Base-by-base conservation (phyloP, 306 rosid species). In the Vigna angularis region DNA sequence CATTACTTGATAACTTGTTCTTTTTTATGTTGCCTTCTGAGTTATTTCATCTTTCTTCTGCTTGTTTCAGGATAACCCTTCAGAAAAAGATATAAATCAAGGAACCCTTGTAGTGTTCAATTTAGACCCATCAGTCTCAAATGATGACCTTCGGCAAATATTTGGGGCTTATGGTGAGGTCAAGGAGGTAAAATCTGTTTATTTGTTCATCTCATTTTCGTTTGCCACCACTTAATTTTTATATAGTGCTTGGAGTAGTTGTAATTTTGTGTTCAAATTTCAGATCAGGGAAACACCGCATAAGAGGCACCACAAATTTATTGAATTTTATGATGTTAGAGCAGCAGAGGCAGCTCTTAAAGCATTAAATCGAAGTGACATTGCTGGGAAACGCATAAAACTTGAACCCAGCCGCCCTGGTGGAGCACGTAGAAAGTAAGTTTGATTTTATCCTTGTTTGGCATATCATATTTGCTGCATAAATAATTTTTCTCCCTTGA, bases 351-450 rank as follows among this genome's bases (percentile, higher is more conserved):
- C 93, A 69, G 98, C 98, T 47, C 90, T 93, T 40, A 87, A 89
- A 81, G 93, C 96, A 79, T 85, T 93, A 83, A 93, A 93, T 84
- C 85, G 97, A 82, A 86, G 98, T 81, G 98, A 93, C 81, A 93
- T 93, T 74, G 98, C 97, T 70, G 98, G 98, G 70, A 93, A 93
- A 71, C 93, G 97, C 73, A 93, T 93, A 81, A 93, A 93, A 76
- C 98, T 93, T 42, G 98, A 93, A 90, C 98, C 97, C 7, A 93
- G 98, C 78, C 98, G 98, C 53, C 98, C 98, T 78, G 98, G 98
- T 59, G 98, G 98, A 81, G 96, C 97, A 30, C 98, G 98, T 66
- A 86, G 98, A 83, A 93, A 84, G 98, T 93, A 86, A 87, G 93
- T 74, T 28, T 53, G 10, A 70, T 72, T 58, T 56, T 73, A 28